Conservation (phyloP, 2,329 filamentous ascomycete species). For the Calonectria pteridis region DNA sequence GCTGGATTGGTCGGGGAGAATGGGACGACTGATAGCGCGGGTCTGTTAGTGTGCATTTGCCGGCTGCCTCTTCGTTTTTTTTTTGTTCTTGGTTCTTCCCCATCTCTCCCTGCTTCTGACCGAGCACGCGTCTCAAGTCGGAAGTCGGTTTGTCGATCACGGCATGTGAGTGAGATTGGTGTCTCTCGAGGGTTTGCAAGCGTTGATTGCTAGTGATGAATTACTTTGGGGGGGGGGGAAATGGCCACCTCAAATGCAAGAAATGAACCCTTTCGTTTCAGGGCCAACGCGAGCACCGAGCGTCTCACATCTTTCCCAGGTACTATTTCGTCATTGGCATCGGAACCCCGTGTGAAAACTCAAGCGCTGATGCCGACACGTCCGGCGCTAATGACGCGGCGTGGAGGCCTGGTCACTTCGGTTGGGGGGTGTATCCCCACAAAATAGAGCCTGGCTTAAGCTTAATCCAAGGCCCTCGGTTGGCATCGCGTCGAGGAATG, state of each 20-base stretch:
- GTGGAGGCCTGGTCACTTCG: neutral
- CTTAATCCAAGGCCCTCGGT: slow-evolving; percentile 23
- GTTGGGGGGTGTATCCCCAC: slow-evolving; percentile 14
- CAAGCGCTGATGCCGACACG: slow-evolving; percentile 1
- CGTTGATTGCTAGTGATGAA: neutral
- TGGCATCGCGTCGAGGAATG: neutral
- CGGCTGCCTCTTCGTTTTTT: neutral
- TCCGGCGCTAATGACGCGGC: slow-evolving; percentile 24
- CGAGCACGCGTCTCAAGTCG: neutral
- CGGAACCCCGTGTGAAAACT: slow-evolving; percentile 16
- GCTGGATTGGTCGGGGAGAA: neutral
- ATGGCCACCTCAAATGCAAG: neutral
- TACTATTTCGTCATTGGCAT: neutral
- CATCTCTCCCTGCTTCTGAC: neutral
- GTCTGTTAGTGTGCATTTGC: neutral
- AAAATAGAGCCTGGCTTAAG: slow-evolving; percentile 36
- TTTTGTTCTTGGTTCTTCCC: neutral
- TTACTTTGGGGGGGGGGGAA: neutral
- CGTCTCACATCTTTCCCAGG: slow-evolving; percentile 6
- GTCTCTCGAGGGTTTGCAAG: neutral
- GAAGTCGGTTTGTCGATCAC: neutral
- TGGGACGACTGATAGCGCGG: neutral
- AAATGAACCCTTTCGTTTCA: neutral
- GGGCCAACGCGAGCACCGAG: neutral
- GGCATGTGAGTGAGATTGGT: neutral